phyloP scores from a whole-genome alignment of 1,284 basidiomycete species.

The Amylostereum areolatum region DNA sequence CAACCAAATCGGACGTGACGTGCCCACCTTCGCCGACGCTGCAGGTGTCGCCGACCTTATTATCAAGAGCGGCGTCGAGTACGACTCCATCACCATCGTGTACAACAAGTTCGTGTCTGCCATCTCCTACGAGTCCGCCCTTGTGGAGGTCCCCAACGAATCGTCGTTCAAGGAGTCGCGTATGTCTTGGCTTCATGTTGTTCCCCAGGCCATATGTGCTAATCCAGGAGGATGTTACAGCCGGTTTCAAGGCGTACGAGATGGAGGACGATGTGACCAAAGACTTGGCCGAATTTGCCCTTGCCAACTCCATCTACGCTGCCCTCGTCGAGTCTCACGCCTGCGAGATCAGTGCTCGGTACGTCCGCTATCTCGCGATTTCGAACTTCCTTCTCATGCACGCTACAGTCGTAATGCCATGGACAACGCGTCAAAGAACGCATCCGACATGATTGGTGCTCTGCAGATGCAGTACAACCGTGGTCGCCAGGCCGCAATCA shows the following conservation, averaged over 20 bases:
- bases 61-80: slow-evolving; percentile 79
- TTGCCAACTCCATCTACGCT: slow-evolving; percentile 96
- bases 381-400: slow-evolving; percentile 8
- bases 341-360: slow-evolving; percentile 89
- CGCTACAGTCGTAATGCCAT: slow-evolving; percentile 85
- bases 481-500: slow-evolving; percentile 98
- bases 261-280: slow-evolving; percentile 94
- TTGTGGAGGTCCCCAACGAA: slow-evolving; percentile 79
- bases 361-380: slow-evolving; percentile 15
- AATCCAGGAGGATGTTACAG: slow-evolving; percentile 28
- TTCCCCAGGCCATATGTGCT: background rate
- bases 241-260: slow-evolving; percentile 88
- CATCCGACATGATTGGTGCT: slow-evolving; percentile 82
- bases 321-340: slow-evolving; percentile 95
- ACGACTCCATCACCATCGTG: slow-evolving; percentile 85
- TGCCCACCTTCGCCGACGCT: slow-evolving; percentile 96
- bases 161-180: slow-evolving; percentile 73
- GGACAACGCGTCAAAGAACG: slow-evolving; percentile 99
- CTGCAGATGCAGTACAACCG: slow-evolving; percentile 97
- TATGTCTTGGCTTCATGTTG: slow-evolving; percentile 30
- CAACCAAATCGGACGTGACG: slow-evolving; percentile 96
- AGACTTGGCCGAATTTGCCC: slow-evolving; percentile 92
- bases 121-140: slow-evolving; percentile 83
- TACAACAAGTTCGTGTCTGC: slow-evolving; percentile 97
- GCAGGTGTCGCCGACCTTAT: slow-evolving; percentile 92